Evolutionary conservation across 148 eudicot species (phyloP).

Genomic region (Spergularia marina): DNA sequence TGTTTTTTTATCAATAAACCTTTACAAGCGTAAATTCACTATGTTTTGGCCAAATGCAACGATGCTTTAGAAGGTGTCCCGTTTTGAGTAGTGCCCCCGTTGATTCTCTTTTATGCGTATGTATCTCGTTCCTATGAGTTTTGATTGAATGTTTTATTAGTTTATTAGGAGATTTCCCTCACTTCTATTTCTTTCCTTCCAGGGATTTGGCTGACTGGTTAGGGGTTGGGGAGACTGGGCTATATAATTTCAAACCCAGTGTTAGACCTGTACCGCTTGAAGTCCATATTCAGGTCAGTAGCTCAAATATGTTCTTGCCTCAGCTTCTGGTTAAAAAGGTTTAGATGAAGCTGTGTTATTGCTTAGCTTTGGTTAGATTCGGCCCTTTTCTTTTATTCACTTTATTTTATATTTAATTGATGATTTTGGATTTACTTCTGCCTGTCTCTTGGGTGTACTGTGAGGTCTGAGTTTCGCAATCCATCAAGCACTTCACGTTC

Average conservation of each 20-base stretch:
- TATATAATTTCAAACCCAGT: slow-evolving; percentile 96
- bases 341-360: not conserved
- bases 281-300: slow-evolving; percentile 93
- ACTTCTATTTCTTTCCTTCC: slow-evolving; percentile 10
- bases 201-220: slow-evolving; percentile 99
- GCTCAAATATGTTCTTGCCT: not conserved
- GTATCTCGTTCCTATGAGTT: not conserved
- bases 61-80: not conserved
- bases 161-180: not conserved
- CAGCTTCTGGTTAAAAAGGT: not conserved
- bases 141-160: slow-evolving; percentile 1
- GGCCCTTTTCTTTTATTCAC: not conserved
- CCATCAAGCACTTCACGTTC: not conserved
- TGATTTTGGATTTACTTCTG: not conserved
- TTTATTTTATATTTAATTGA: not conserved
- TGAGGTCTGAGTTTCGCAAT: not conserved
- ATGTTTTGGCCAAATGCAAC: not conserved
- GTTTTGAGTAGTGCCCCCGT: not conserved
- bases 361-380: not conserved
- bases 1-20: too few relatives aligned
- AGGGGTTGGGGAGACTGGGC: slow-evolving; percentile 86
- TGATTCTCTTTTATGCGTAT: not conserved
- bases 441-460: not conserved
- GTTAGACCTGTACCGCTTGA: slow-evolving; percentile 99
- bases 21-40: not conserved